These are phyloP conservation scores for Diaporthe citrichinensis DNA, from an alignment of 2,329 filamentous ascomycete genomes.

Conservation along the genomic window DNA sequence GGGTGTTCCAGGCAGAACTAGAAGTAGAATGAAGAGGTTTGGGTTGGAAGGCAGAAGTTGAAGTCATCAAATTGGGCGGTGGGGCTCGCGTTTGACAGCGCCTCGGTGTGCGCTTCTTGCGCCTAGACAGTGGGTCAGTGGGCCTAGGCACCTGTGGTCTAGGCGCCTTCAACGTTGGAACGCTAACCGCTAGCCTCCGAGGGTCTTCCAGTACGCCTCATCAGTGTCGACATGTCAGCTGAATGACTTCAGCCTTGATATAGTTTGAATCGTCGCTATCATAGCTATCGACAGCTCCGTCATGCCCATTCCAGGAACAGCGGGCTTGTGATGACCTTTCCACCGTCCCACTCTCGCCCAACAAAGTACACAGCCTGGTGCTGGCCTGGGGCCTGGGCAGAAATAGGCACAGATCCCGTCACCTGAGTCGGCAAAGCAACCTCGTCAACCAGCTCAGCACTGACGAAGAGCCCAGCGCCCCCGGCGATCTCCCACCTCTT, in stretches of 20 bases:
- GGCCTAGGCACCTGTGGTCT: neutral
- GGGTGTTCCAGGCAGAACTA: neutral
- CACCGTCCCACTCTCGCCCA: constrained; percentile 44
- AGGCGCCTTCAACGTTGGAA: neutral
- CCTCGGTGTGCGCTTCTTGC: neutral
- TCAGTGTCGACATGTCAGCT: neutral
- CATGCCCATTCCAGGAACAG: constrained; percentile 39
- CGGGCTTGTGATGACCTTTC: constrained; percentile 46
- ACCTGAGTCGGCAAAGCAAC: constrained; percentile 44
- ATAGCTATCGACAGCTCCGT: neutral
- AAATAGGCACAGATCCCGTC: constrained; percentile 42
- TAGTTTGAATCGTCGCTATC: neutral
- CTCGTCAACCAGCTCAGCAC: constrained; percentile 43
- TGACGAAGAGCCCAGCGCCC: constrained; percentile 48
- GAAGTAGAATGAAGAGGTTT: neutral
- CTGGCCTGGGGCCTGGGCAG: neutral
- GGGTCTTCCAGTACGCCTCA: neutral
- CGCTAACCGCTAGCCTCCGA: neutral
- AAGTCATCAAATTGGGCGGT: neutral
- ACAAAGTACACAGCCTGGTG: constrained; percentile 44
- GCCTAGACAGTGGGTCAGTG: neutral
- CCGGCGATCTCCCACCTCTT: constrained; percentile 44
- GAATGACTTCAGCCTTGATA: neutral
- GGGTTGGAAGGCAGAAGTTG: neutral
- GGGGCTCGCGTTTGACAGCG: neutral